Percentiles rank a stretch among this genome's conserved stretches.
Conservation (phyloP, 1,284 basidiomycete species). For the Takashimella koratensis region DNA sequence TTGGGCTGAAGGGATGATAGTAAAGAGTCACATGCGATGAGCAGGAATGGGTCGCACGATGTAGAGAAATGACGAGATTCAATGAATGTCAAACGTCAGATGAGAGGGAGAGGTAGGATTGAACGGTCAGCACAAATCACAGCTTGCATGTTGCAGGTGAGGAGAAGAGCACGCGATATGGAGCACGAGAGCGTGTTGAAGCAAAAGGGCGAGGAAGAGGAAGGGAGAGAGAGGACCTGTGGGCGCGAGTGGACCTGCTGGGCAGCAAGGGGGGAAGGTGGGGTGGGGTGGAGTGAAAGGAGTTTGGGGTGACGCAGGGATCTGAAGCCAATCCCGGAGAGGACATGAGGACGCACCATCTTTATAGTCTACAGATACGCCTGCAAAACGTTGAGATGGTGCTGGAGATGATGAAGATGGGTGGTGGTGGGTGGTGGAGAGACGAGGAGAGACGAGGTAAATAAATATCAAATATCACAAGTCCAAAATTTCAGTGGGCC, state of each 20-base stretch:
- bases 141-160: neutral
- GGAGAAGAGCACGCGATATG: too few relatives aligned
- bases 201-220: neutral
- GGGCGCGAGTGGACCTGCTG: neutral
- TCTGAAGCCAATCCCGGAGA: too few relatives aligned
- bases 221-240: neutral
- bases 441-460: neutral
- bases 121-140: neutral
- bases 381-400: neutral
- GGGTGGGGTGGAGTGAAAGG: neutral
- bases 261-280: neutral
- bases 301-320: too few relatives aligned
- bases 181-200: too few relatives aligned
- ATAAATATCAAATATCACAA: neutral
- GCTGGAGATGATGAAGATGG: too few relatives aligned
- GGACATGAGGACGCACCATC: neutral
- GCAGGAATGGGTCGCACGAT: neutral
- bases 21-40: neutral
- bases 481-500: neutral
- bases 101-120: neutral
- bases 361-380: neutral
- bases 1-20: constrained; percentile 33
- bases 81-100: neutral
- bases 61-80: neutral
- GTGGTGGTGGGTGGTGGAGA: too few relatives aligned